A percentile compares a stretch with the other conserved stretches of the same genome.
phyloP scores from a whole-genome alignment of 1,284 basidiomycete genomes.

The Ustilago esculenta region DNA sequence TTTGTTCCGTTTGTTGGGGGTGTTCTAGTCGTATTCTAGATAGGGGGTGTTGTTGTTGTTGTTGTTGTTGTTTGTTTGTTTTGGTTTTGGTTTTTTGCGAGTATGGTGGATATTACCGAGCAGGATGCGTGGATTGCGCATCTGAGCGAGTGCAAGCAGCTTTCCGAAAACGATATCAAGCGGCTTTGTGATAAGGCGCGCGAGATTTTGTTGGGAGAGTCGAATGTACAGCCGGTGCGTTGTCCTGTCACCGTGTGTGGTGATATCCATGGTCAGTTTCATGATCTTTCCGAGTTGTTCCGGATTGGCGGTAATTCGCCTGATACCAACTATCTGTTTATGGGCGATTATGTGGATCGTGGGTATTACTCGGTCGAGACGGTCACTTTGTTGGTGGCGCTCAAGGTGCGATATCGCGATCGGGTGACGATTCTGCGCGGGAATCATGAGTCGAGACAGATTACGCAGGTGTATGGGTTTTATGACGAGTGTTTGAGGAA shows the following conservation, averaged over 20 bases:
- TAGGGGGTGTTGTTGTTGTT: too few species aligned
- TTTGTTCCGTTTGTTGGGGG: too few species aligned
- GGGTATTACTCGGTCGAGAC: slow-evolving; percentile 99
- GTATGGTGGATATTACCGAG: slow-evolving; percentile 65
- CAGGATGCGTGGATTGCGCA: slow-evolving; percentile 85
- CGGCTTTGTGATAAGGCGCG: slow-evolving; percentile 98
- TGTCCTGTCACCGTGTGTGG: slow-evolving; percentile 73
- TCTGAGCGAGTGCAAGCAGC: slow-evolving; percentile 96
- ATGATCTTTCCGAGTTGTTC: slow-evolving; percentile 96
- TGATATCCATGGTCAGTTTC: slow-evolving; percentile 98
- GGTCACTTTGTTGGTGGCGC: slow-evolving; percentile 94
- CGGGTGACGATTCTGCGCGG: slow-evolving; percentile 97
- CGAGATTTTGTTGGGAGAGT: slow-evolving; percentile 86
- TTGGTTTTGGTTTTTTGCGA: slow-evolving; percentile 5
- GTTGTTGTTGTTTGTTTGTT: too few species aligned
- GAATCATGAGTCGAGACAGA: slow-evolving; percentile 98
- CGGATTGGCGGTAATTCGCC: slow-evolving; percentile 99
- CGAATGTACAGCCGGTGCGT: slow-evolving; percentile 81
- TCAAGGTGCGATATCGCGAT: slow-evolving; percentile 98
- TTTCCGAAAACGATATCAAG: slow-evolving; percentile 95
- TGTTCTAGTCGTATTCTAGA: too few species aligned
- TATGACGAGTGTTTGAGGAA: slow-evolving; percentile 99
- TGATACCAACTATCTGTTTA: slow-evolving; percentile 99
- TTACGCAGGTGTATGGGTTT: slow-evolving; percentile 99
- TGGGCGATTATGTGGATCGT: slow-evolving; percentile 99